Evolutionary conservation across 345 rosid species (phyloP), one percentile per base, ranked within the genome.

Genomic region (Moricandia moricandioides): DNA sequence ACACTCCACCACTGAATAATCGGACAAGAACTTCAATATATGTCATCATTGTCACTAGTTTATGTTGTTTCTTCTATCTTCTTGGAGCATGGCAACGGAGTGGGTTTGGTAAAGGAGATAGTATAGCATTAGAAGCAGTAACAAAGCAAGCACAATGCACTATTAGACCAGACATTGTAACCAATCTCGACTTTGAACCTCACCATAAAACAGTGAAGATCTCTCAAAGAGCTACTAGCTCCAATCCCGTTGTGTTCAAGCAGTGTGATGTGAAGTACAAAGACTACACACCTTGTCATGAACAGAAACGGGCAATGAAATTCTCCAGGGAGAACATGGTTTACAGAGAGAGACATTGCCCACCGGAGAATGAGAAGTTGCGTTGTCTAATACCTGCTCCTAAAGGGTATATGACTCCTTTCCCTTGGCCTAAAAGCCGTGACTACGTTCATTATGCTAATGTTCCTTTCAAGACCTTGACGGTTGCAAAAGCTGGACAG

Each of bases 81-180:
- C 65, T 89, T 81, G 91, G 94, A 33, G 87, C 91, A 56, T 89
- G 94, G 94, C 94, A 87, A 72, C 77, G 85, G 70, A 89, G 88
- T 81, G 89, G 87, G 27, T 87, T 86, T 40, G 91, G 94, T 56
- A 87, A 84, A 81, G 91, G 89, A 13, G 88, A 84, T 60, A 84
- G 85, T 39, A 39, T 39, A 59, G 88, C 88, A 9, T 18, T 81
- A 78, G 84, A 78, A 52, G 13, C 57, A 55, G 79, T 87, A 57
- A 84, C 85, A 8, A 82, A 79, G 71, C 82, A 78, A 69, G 77
- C 87, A 9, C 88, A 88, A 40, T 90, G 96, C 27, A 29, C 45
- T 2, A 10, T 2, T 29, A 39, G 3, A 39, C 58, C 55, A 40
- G 81, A 84, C 35, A 70, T 87, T 71, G 62, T 83, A 51, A 57